Evolutionary conservation across 805 yeast species (phyloP), one percentile per base, ranked within the genome.

Genomic region (Priceomyces haplophilus): DNA sequence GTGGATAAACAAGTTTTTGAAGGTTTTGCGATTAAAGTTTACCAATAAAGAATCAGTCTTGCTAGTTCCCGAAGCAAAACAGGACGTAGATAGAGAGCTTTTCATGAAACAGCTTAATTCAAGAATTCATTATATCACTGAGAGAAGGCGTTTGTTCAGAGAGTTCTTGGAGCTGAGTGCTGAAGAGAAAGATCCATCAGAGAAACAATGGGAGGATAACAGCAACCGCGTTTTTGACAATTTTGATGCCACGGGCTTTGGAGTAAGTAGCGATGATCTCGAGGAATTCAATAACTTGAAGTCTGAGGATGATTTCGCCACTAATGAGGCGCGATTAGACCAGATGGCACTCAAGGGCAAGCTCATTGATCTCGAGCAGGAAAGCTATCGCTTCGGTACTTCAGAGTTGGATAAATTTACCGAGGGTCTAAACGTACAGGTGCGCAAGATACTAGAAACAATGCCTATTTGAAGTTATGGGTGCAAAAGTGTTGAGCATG

Each of bases 1-100:
- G 4, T 91, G 97, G 97, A 70, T 88, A 35, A 80, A 85, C 45
- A 67, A 72, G 15, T 79, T 88, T 40, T 66, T 89, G 20, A 65
- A 69, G 10, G 79, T 87, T 47, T 64, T 90, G 39, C 75, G 86
- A 43, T 68, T 72, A 40, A 87, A 90, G 43, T 82, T 75, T 54
- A 64, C 53, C 10, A 67, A 67, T 3, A 56, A 65, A 5, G 64
- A 62, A 0, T 61, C 58, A 13, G 64, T 71, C 37, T 64, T 71
- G 43, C 51, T 86, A 3, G 77, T 79, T 48, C 56, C 87, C 23
- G 49, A 51, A 1, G 37, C 44, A 4, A 38, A 51, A 33, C 36
- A 37, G 6, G 41, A 51, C 1, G 44, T 76, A 1, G 68, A 76
- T 38, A 41, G 52, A 3, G 62, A 50, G 0, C 43, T 58, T 36